These are phyloP conservation scores for Acacia crassicarpa DNA, from an alignment of 306 rosid genomes.

Conservation along the genomic window DNA sequence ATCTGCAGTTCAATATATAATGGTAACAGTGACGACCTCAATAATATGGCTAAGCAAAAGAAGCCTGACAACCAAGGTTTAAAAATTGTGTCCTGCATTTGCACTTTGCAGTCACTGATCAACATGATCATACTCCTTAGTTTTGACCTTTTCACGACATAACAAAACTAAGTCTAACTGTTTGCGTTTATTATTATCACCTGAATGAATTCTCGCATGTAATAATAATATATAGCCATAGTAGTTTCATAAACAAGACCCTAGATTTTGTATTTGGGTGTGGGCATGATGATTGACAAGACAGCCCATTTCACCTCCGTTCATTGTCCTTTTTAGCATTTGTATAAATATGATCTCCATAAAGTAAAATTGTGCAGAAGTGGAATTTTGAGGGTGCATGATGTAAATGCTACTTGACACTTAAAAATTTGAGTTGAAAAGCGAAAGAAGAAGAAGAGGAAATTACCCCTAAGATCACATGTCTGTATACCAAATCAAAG, in stretches of 20 bases:
- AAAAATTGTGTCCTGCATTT: not conserved
- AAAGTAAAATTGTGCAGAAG: conserved; percentile 4
- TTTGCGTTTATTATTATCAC: not conserved
- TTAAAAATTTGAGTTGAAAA: not conserved
- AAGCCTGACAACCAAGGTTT: conserved; percentile 14
- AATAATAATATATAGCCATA: conserved; percentile 13
- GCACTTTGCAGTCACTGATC: not conserved
- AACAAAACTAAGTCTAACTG: not conserved
- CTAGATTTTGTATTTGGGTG: conserved; percentile 14
- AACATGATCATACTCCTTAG: not conserved
- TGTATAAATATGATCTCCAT: not conserved
- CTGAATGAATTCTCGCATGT: conserved; percentile 7
- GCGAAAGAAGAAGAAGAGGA: not conserved
- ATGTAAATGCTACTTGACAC: conserved; percentile 6
- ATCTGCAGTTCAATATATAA: conserved; percentile 63
- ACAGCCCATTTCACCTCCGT: not conserved
- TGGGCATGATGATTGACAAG: conserved; percentile 18
- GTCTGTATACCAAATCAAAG: conserved; percentile 1
- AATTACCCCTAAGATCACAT: conserved; percentile 1
- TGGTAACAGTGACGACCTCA: conserved; percentile 30
- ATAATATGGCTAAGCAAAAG: conserved; percentile 33
- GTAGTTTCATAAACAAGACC: conserved; percentile 22
- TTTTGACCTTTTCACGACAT: not conserved
- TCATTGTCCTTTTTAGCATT: conserved; percentile 27
- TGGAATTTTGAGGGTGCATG: not conserved